Conservation (phyloP, 768 basidiomycete genomes). For the Dendrothele bispora region DNA sequence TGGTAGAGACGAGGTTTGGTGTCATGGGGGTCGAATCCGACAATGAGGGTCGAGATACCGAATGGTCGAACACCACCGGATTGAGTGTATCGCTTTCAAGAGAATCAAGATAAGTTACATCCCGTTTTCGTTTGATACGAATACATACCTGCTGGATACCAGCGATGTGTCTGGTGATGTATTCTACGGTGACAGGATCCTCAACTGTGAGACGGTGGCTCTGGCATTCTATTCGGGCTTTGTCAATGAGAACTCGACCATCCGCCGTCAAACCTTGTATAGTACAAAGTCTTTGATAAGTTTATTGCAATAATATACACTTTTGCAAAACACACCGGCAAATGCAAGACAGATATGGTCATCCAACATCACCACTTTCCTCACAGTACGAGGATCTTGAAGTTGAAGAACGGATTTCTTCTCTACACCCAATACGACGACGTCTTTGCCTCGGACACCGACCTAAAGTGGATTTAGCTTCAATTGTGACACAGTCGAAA, state of each 20-base stretch:
- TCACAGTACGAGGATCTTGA: constrained; percentile 95
- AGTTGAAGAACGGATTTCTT: constrained; percentile 98
- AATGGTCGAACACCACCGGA: constrained; percentile 98
- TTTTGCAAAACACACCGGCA: constrained; percentile 67
- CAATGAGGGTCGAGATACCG: constrained; percentile 94
- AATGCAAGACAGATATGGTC: constrained; percentile 98
- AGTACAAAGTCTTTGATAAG: not conserved
- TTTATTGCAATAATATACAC: not conserved
- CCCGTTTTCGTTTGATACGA: not conserved
- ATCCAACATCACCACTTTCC: constrained; percentile 98
- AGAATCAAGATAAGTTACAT: not conserved
- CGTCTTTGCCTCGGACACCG: constrained; percentile 91
- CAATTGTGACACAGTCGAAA: not conserved
- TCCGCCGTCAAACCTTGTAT: constrained; percentile 89
- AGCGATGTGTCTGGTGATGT: constrained; percentile 96
- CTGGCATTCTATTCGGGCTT: constrained; percentile 96
- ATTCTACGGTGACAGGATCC: constrained; percentile 97
- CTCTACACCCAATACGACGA: constrained; percentile 96
- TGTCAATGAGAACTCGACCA: constrained; percentile 96
- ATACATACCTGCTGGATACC: constrained; percentile 91
- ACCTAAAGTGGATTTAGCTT: constrained; percentile 51
- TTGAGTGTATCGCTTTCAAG: constrained; percentile 86
- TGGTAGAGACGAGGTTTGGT: constrained; percentile 86
- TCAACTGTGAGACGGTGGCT: constrained; percentile 96
- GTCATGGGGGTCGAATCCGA: constrained; percentile 96